These are phyloP conservation scores for Tetracladium maxilliforme DNA, from an alignment of 2,329 filamentous ascomycete genomes.

Conservation along the genomic window DNA sequence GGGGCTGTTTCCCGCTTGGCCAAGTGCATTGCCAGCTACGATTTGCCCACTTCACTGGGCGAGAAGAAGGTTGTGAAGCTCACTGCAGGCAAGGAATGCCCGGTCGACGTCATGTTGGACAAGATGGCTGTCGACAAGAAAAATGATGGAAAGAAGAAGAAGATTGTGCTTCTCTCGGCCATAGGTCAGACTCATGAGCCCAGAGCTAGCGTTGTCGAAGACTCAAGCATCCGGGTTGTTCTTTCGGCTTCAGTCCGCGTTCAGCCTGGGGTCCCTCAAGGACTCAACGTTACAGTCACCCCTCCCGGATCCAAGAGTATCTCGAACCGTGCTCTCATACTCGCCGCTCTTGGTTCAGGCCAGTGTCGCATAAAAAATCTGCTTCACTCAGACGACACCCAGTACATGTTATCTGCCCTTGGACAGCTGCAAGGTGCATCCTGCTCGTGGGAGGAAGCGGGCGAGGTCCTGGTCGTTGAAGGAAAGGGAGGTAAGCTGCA, in stretches of 20 bases:
- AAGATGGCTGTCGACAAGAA: slow-evolving; percentile 99
- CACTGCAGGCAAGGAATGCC: slow-evolving; percentile 76
- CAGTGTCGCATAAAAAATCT: slow-evolving; percentile 82
- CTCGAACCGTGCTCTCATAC: slow-evolving; percentile 86
- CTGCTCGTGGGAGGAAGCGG: slow-evolving; percentile 88
- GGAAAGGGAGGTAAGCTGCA: slow-evolving; percentile 79
- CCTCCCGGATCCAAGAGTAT: slow-evolving; percentile 96
- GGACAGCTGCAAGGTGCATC: slow-evolving; percentile 70
- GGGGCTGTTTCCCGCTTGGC: slow-evolving; percentile 78
- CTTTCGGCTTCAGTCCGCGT: slow-evolving; percentile 69
- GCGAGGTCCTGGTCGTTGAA: slow-evolving; percentile 77
- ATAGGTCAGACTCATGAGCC: slow-evolving; percentile 83
- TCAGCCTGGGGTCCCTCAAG: slow-evolving; percentile 51
- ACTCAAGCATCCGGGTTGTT: slow-evolving; percentile 68
- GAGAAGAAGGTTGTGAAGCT: slow-evolving; percentile 73
- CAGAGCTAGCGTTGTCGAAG: slow-evolving; percentile 78
- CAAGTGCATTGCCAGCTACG: slow-evolving; percentile 92
- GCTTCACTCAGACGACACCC: slow-evolving; percentile 90
- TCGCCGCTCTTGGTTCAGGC: slow-evolving; percentile 79
- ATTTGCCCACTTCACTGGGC: slow-evolving; percentile 68
- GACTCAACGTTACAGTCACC: slow-evolving; percentile 57
- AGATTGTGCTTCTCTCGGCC: slow-evolving; percentile 80
- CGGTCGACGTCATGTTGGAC: slow-evolving; percentile 68
- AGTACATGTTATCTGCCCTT: slow-evolving; percentile 94
- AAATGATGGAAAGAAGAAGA: slow-evolving; percentile 90